Conservation (phyloP, 1,284 basidiomycete species). For the Naganishia albida region DNA sequence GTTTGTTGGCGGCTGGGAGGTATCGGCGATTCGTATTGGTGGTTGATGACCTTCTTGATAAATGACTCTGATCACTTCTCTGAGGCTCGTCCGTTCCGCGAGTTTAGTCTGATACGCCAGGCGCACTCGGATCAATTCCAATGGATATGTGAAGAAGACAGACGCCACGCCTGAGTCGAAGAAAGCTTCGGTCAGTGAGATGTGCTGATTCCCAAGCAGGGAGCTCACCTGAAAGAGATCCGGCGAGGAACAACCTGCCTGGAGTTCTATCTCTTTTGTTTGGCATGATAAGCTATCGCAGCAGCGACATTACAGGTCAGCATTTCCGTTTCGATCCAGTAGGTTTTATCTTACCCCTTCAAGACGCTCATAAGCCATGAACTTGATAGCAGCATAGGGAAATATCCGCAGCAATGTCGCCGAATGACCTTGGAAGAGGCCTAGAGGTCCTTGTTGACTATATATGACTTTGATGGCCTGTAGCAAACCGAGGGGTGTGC, state of each 20-base stretch:
- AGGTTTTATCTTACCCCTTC: constrained; percentile 62
- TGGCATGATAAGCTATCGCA: constrained; percentile 72
- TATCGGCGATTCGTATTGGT: constrained; percentile 27
- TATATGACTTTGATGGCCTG: constrained; percentile 81
- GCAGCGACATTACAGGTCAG: background rate
- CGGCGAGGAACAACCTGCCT: constrained; percentile 78
- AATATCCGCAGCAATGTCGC: constrained; percentile 77
- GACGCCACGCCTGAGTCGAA: constrained; percentile 69
- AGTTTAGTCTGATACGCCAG: constrained; percentile 82
- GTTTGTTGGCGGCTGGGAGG: constrained; percentile 12
- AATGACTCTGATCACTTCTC: constrained; percentile 65
- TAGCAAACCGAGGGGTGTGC: constrained; percentile 63
- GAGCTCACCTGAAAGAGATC: constrained; percentile 74
- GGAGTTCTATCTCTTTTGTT: constrained; percentile 77
- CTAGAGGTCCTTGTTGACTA: constrained; percentile 67
- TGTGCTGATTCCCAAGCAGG: background rate
- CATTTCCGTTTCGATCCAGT: too few species aligned
- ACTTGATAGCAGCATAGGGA: constrained; percentile 97
- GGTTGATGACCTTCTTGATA: constrained; percentile 63
- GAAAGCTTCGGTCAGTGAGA: background rate
- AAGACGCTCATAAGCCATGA: constrained; percentile 92
- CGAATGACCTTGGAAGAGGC: constrained; percentile 92
- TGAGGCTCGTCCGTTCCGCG: constrained; percentile 62
- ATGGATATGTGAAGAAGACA: constrained; percentile 76
- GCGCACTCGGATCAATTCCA: constrained; percentile 90